A percentile compares a stretch with the other conserved stretches of the same genome.
These are phyloP conservation scores for Colletotrichum simmondsii DNA, from an alignment of 2,329 filamentous ascomycete species.

Conservation along the genomic window DNA sequence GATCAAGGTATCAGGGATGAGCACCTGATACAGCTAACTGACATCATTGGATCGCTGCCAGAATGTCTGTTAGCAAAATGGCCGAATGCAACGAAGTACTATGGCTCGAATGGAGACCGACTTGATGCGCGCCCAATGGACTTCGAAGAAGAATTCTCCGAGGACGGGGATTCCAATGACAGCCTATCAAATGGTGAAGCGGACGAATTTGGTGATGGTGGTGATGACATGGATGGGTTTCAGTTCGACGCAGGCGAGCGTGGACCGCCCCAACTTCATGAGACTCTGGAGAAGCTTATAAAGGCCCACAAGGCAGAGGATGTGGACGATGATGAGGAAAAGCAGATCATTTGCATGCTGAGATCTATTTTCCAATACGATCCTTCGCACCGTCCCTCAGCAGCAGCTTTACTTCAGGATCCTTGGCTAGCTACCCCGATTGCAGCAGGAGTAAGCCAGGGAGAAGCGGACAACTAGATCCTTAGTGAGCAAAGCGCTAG, in stretches of 20 bases:
- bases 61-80: conserved; percentile 33
- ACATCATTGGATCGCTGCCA: conserved; percentile 35
- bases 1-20: conserved; percentile 28
- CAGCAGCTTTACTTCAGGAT: not conserved
- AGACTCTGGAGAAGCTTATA: conserved; percentile 21
- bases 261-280: not conserved
- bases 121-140: not conserved
- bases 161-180: not conserved
- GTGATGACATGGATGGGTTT: not conserved
- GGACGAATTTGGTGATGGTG: not conserved
- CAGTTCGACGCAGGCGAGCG: not conserved
- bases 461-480: too few species aligned
- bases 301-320: conserved; percentile 10
- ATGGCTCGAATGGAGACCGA: conserved; percentile 12
- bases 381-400: not conserved
- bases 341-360: conserved; percentile 1
- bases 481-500: not conserved
- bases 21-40: conserved; percentile 33
- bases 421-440: not conserved
- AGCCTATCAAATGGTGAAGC: not conserved
- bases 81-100: conserved; percentile 29
- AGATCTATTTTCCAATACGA: conserved; percentile 20
- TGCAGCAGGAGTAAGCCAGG: too few species aligned
- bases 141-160: conserved; percentile 15
- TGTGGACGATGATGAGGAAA: conserved; percentile 13